These are phyloP conservation scores for Eragrostis curvula DNA, from an alignment of 176 grass and related monocot species.

Conservation along the genomic window DNA sequence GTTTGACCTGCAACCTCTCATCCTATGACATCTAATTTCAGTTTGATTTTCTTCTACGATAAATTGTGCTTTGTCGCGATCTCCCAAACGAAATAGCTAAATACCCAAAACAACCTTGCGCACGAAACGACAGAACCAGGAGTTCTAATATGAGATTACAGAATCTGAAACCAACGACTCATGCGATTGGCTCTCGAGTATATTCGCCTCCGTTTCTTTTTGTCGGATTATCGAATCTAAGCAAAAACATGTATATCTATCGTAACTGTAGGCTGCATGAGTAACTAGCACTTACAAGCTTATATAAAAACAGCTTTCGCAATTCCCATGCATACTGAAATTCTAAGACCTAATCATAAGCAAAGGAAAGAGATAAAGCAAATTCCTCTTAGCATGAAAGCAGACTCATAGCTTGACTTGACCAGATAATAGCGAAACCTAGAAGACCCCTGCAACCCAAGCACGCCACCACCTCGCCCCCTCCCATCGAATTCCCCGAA, in stretches of 20 bases:
- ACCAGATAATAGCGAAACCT: background rate
- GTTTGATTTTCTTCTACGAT: background rate
- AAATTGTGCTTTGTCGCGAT: background rate
- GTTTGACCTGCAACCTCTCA: background rate
- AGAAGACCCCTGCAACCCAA: slow-evolving; percentile 5
- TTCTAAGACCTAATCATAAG: background rate
- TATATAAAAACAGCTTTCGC: background rate
- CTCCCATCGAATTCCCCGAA: background rate
- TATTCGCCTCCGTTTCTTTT: background rate
- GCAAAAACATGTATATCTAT: background rate
- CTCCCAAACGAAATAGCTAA: background rate
- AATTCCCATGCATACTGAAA: background rate
- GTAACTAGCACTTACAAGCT: background rate
- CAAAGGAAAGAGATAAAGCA: background rate
- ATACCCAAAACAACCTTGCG: background rate
- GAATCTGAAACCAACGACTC: background rate
- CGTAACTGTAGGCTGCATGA: background rate
- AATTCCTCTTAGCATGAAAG: background rate
- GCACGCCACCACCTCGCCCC: background rate
- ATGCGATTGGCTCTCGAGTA: background rate
- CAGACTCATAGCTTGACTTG: background rate
- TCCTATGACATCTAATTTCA: background rate
- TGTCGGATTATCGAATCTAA: background rate
- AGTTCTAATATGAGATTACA: background rate
- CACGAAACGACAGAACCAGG: background rate